Evolutionary conservation across 2,329 filamentous ascomycete species (phyloP), one percentile per base, ranked within the genome.

Genomic region (Microsporum ferrugineum): DNA sequence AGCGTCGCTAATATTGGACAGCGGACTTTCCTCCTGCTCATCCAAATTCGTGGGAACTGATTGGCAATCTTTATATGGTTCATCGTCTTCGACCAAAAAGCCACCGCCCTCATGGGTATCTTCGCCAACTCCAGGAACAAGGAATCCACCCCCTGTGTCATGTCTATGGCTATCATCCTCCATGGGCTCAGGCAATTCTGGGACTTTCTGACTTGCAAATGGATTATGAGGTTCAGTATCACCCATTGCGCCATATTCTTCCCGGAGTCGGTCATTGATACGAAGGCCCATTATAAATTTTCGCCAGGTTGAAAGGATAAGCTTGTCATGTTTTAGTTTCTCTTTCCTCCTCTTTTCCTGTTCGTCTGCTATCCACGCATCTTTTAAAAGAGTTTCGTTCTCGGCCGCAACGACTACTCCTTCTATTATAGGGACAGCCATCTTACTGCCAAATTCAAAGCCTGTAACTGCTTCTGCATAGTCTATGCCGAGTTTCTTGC

Each of bases 361-460:
- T 66, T 89, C 88, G 63, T 94, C 88, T 61, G 85, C 86, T 43
- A 84, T 82, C 77, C 95, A 88, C 64, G 91, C 88, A 69, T 89
- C 87, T 71, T 89, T 84, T 0, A 96, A 81, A 38, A 82, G 71
- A 14, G 86, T 84, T 63, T 88, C 83, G 66, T 96, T 82, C 73
- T 95, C 91, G 64, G 85, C 82, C 0, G 92, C 89, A 1, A 96
- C 83, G 0, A 99, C 91, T 0, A 96, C 90, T 0, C 92, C 94
- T 60, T 89, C 87, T 33, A 97, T 88, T 0, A 96, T 85, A 0
- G 94, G 94, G 0, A 97, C 90, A 3, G 94, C 94, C 81, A 94
- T 91, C 63, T 94, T 88, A 67, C 94, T 87, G 0, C 92, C 92
- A 71, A 97, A 99, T 70, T 99, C 94, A 71, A 99, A 99, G 1